Evolutionary conservation across 208 protist genomes (phyloP).

Genomic region (Strigomonas culicis): DNA sequence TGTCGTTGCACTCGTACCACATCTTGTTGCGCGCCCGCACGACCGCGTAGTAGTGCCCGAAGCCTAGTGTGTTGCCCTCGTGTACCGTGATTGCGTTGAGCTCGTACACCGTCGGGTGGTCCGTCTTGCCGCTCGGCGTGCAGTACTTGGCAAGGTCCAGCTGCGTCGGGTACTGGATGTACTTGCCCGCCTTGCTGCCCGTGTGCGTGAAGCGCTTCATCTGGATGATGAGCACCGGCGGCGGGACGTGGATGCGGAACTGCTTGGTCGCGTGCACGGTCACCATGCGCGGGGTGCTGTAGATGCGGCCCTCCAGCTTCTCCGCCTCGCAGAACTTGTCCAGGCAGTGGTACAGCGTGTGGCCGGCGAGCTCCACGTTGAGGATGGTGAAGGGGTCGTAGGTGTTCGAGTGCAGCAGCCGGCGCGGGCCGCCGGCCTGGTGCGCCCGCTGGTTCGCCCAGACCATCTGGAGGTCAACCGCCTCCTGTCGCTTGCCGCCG

Average conservation of each 20-base stretch:
- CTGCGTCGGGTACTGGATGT: constrained; percentile 55
- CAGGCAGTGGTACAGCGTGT: constrained; percentile 75
- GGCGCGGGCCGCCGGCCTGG: background rate
- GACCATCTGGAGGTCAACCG: constrained; percentile 68
- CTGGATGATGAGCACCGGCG: constrained; percentile 83
- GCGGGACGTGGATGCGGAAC: constrained; percentile 74
- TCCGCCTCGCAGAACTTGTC: constrained; percentile 69
- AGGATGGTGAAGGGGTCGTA: constrained; percentile 86
- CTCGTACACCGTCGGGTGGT: constrained; percentile 70
- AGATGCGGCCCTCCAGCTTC: constrained; percentile 66
- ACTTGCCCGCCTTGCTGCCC: constrained; percentile 62
- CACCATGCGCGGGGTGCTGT: constrained; percentile 71
- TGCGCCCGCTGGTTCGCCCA: constrained; percentile 14
- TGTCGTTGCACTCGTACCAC: constrained; percentile 91
- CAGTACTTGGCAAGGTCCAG: constrained; percentile 67
- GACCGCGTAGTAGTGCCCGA: constrained; percentile 91
- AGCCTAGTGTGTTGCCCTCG: constrained; percentile 64
- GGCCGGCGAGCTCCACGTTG: constrained; percentile 64
- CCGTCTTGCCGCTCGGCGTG: constrained; percentile 15
- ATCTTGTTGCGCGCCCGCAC: constrained; percentile 73
- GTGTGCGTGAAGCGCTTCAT: constrained; percentile 83
- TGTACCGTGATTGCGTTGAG: constrained; percentile 90
- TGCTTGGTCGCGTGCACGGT: constrained; percentile 77
- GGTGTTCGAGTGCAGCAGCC: constrained; percentile 68
- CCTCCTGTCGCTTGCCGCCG: constrained; percentile 66